phyloP scores from a whole-genome alignment of 2,329 filamentous ascomycete genomes.

The Diaporthe helianthi region DNA sequence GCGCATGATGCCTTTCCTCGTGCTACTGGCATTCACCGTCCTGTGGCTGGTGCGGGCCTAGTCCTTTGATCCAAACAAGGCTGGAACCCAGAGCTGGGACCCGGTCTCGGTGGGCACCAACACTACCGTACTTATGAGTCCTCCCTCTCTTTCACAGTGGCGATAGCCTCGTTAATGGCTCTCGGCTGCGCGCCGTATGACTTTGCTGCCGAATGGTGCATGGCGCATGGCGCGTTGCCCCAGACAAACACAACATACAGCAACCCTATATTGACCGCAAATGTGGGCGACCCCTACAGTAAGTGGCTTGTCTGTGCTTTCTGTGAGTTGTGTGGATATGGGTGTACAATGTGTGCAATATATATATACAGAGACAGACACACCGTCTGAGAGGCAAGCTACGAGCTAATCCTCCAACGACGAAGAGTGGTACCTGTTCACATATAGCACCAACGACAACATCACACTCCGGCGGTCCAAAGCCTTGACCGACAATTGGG shows the following conservation, averaged over 20 bases:
- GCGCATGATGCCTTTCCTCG: background rate
- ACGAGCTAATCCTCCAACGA: constrained; percentile 43
- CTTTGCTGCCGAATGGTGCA: background rate
- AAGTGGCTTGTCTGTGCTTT: background rate
- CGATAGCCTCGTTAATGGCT: background rate
- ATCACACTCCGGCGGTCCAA: constrained; percentile 48
- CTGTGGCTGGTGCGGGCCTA: constrained; percentile 37
- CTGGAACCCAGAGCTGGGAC: constrained; percentile 42
- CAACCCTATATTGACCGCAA: constrained; percentile 49
- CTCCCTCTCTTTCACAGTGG: background rate
- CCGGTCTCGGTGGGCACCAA: constrained; percentile 44
- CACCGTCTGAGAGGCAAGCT: background rate
- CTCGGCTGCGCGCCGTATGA: background rate
- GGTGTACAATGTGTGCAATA: no score
- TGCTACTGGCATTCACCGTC: constrained; percentile 27
- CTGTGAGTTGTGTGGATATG: background rate
- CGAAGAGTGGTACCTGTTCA: constrained; percentile 50
- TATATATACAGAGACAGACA: no score
- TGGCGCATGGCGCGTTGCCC: background rate
- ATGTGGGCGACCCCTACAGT: constrained; percentile 48
- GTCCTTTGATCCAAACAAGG: constrained; percentile 44
- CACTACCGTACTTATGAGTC: constrained; percentile 38
- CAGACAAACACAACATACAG: constrained; percentile 46
- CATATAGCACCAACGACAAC: constrained; percentile 48
- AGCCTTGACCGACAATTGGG: constrained; percentile 50